These are phyloP conservation scores for Coemansia sp. DNA, from an alignment of 192 early-diverging fungal species.

Conservation along the genomic window DNA sequence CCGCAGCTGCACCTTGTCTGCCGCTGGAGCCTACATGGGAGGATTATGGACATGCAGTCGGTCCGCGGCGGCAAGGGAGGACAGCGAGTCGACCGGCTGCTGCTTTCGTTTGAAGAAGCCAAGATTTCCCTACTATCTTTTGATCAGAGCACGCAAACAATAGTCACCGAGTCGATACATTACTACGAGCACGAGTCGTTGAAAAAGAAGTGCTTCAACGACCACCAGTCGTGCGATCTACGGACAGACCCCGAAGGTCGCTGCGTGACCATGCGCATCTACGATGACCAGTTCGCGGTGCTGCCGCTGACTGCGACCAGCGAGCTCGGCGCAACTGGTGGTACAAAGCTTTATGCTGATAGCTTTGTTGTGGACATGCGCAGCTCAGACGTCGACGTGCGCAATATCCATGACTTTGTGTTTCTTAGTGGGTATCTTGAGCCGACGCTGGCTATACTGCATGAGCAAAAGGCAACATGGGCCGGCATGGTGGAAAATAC, in stretches of 20 bases:
- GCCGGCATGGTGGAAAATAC: conserved; percentile 63
- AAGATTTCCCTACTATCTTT: conserved; percentile 93
- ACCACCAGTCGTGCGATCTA: conserved; percentile 38
- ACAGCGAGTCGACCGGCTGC: conserved; percentile 29
- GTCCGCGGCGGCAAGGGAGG: conserved; percentile 25
- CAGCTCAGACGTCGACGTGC: conserved; percentile 60
- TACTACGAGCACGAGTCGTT: conserved; percentile 94
- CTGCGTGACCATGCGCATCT: conserved; percentile 87
- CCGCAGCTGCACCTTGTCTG: conserved; percentile 44
- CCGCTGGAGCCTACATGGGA: conserved; percentile 48
- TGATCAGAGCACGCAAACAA: conserved; percentile 66
- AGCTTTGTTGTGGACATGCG: conserved; percentile 76
- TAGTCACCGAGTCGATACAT: conserved; percentile 94
- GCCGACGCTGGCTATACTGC: conserved; percentile 92
- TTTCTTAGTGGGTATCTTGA: conserved; percentile 91
- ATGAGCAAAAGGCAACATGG: conserved; percentile 84
- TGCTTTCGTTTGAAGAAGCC: conserved; percentile 48
- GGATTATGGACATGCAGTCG: conserved; percentile 38
- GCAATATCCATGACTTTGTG: conserved; percentile 83
- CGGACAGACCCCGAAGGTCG: conserved; percentile 82
- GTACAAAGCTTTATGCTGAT: conserved; percentile 58
- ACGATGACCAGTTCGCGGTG: conserved; percentile 84
- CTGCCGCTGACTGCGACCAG: conserved; percentile 81
- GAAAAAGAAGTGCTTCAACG: conserved; percentile 62
- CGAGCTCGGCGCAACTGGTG: conserved; percentile 18